Base-by-base conservation (phyloP, 768 basidiomycete genomes). In the Leccinellum rugosiceps region DNA sequence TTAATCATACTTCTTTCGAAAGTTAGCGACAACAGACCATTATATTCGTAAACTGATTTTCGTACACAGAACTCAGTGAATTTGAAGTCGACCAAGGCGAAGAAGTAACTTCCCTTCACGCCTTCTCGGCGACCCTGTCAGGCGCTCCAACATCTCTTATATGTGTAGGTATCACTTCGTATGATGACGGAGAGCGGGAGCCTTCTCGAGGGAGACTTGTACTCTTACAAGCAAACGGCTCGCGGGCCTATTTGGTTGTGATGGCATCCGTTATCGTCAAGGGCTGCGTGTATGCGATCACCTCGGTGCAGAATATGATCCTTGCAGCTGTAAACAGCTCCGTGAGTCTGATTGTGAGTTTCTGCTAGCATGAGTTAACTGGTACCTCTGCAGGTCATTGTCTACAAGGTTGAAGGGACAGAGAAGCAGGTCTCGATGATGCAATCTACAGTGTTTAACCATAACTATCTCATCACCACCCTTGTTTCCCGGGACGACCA, bases 401-500 rank as follows among this genome's bases (percentile, higher is more conserved):
- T 82, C 30, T 83, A 74, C 58, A 68, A 74, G 6, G 68, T 83
- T 3, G 75, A 78, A 44, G 68, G 59, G 50, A 63, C 76, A n/a
- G 65, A 69, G 10, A 63, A 65, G 34, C 62, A 75, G 15, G 62
- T 74, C 32, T 60, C 69, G 1, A 71, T 74, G 60, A 65, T 66
- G 6, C 74, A 76, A 30, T 63, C 83, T 7, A 69, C 81, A 0
- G 76, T 81, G 38, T 94, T 92, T 87, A 85, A 88, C 61, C 90
- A 92, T 67, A 93, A 90, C 55, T 94, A 94, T 72, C 59, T 90
- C 56, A 83, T 94, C 28, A 84, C 82, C 4, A 85, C 82, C 55
- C 72, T 97, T 21, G 83, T 80, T 0, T 74, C 82, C 3, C 79
- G 78, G 48, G 79, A 76, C 3, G 72, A 84, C 58, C 74, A 72